Evolutionary conservation across 495 filamentous ascomycete genomes (phyloP).

Genomic region (Aspergillus egyptiacus): DNA sequence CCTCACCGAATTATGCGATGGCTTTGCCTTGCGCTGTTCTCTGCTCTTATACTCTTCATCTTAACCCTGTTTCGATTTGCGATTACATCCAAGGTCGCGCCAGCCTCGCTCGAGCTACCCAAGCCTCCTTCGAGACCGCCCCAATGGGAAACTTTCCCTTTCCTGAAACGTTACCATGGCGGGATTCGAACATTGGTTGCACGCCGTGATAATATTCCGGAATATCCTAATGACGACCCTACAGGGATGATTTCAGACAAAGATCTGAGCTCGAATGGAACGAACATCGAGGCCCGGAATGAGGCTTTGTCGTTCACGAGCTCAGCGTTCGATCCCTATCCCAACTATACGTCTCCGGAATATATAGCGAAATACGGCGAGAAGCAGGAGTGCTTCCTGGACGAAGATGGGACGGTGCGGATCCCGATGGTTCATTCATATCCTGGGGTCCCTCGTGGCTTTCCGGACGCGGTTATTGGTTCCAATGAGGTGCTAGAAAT

Average conservation of each 20-base stretch:
- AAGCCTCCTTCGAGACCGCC: constrained; percentile 55
- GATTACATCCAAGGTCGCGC: constrained; percentile 52
- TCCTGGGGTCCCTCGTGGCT: constrained; percentile 67
- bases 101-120: constrained; percentile 50
- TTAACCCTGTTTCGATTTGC: constrained; percentile 64
- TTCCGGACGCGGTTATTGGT: constrained; percentile 77
- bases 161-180: constrained; percentile 78
- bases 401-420: constrained; percentile 52
- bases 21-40: constrained; percentile 63
- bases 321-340: constrained; percentile 60
- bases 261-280: constrained; percentile 8
- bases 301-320: constrained; percentile 38
- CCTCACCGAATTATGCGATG: constrained; percentile 60
- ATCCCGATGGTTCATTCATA: constrained; percentile 66
- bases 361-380: constrained; percentile 55
- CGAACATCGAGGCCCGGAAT: constrained; percentile 17
- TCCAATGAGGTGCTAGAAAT: constrained; percentile 75
- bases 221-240: constrained; percentile 60
- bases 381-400: constrained; percentile 72
- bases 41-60: constrained; percentile 65
- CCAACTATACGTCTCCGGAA: constrained; percentile 54
- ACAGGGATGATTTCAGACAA: constrained; percentile 22
- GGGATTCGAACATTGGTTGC: constrained; percentile 64
- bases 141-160: constrained; percentile 74
- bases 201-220: constrained; percentile 56